Percentiles rank a stretch among this genome's conserved stretches.
Evolutionary conservation across 306 rosid genomes (phyloP).

Genomic region (Quercus ilex): DNA sequence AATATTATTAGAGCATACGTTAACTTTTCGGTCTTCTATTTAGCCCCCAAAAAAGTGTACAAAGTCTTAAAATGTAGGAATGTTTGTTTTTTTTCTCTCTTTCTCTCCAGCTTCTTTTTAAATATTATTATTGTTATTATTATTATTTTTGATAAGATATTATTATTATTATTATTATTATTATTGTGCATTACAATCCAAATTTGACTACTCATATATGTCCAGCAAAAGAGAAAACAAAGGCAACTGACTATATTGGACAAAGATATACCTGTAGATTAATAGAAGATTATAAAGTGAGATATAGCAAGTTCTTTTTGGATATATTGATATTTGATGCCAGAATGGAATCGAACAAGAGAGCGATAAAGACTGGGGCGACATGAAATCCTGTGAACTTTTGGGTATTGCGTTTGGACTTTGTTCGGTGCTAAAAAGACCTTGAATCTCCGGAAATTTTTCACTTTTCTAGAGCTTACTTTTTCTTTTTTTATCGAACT

Average conservation of each 20-base stretch:
- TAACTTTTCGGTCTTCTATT: no score
- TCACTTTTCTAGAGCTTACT: slow-evolving; percentile 25
- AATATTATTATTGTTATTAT: no score
- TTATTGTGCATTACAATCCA: background rate
- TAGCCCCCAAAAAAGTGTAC: no score
- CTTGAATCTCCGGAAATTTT: slow-evolving; percentile 45
- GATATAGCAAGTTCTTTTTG: slow-evolving; percentile 13
- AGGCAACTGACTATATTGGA: background rate
- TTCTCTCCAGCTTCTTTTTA: background rate
- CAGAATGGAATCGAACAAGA: slow-evolving; percentile 2
- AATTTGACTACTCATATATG: background rate
- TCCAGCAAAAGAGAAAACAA: background rate
- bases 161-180: background rate
- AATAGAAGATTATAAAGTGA: background rate
- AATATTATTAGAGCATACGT: no score
- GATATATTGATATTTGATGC: slow-evolving; percentile 10
- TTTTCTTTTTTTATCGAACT: slow-evolving; percentile 30
- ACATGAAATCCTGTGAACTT: slow-evolving; percentile 43
- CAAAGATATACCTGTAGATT: background rate
- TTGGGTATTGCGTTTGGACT: slow-evolving; percentile 34
- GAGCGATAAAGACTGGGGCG: slow-evolving; percentile 6
- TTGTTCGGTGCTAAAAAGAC: slow-evolving; percentile 49
- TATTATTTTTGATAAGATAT: no score
- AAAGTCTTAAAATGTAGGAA: no score
- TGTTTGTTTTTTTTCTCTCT: background rate